phyloP scores from a whole-genome alignment of 495 filamentous ascomycete genomes.

The Podospora pseudopauciseta region DNA sequence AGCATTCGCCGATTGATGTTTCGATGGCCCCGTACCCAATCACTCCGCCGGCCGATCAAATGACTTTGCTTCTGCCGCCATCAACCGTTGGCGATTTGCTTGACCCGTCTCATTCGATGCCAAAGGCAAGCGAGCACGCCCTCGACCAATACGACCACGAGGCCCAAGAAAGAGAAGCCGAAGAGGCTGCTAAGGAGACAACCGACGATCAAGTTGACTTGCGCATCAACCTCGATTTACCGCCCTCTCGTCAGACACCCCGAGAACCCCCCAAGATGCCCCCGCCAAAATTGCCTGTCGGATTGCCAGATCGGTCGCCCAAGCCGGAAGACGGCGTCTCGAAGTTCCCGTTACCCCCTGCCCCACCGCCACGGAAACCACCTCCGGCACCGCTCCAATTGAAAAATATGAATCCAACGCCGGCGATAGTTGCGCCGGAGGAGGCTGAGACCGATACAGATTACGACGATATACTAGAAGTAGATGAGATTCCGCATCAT shows the following conservation, averaged over 20 bases:
- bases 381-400: slow-evolving; percentile 84
- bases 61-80: slow-evolving; percentile 23
- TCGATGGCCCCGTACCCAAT: slow-evolving; percentile 55
- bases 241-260: slow-evolving; percentile 47
- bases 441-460: slow-evolving; percentile 73
- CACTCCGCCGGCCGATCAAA: slow-evolving; percentile 48
- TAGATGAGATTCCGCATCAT: slow-evolving; percentile 53
- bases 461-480: slow-evolving; percentile 72
- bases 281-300: slow-evolving; percentile 40
- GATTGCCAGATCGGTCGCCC: slow-evolving; percentile 40
- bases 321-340: slow-evolving; percentile 45
- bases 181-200: slow-evolving; percentile 40
- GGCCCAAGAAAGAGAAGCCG: slow-evolving; percentile 42
- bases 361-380: slow-evolving; percentile 66
- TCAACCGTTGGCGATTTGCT: slow-evolving; percentile 42
- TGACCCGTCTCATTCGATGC: slow-evolving; percentile 52
- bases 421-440: slow-evolving; percentile 45
- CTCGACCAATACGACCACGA: slow-evolving; percentile 52
- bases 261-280: slow-evolving; percentile 44
- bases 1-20: slow-evolving; percentile 51
- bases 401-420: slow-evolving; percentile 44
- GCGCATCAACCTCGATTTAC: slow-evolving; percentile 43
- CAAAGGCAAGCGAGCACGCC: slow-evolving; percentile 50
- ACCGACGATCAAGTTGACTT: slow-evolving; percentile 37
- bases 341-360: slow-evolving; percentile 44